A percentile compares a stretch with the other conserved stretches of the same genome.
Conservation (phyloP, 441 rosid species). For the Gossypium davidsonii region DNA sequence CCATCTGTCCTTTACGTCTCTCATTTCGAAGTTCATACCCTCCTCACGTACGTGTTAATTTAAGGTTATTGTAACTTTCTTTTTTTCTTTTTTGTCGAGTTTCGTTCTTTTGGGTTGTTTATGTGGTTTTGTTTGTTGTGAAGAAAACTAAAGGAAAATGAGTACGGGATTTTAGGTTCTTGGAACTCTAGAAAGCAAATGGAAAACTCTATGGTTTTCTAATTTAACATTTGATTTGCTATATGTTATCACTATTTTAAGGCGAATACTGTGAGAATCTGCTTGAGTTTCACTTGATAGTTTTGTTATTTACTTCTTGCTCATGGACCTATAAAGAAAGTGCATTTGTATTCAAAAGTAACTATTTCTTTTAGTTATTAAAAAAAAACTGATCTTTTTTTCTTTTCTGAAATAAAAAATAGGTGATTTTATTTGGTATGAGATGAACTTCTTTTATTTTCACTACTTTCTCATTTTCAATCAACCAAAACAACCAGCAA, state of each 20-base stretch:
- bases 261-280: background rate
- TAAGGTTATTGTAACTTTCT: background rate
- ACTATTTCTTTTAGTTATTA: background rate
- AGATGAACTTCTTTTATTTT: background rate
- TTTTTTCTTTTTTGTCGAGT: background rate
- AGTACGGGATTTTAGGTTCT: background rate
- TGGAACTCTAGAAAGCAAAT: background rate
- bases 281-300: background rate
- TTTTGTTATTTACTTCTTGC: background rate
- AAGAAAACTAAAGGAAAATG: background rate
- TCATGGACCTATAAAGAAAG: background rate
- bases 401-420: background rate
- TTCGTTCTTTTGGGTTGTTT: background rate
- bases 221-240: background rate
- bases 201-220: background rate
- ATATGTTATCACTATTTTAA: background rate
- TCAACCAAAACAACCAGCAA: background rate
- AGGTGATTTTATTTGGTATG: background rate
- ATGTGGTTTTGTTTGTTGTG: background rate
- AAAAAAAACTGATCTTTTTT: background rate
- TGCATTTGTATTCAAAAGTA: background rate
- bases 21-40: background rate
- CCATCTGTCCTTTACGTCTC: background rate
- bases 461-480: background rate
- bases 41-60: background rate